Evolutionary conservation across 2,329 filamentous ascomycete genomes (phyloP).

Genomic region (Talaromyces rugulosus): DNA sequence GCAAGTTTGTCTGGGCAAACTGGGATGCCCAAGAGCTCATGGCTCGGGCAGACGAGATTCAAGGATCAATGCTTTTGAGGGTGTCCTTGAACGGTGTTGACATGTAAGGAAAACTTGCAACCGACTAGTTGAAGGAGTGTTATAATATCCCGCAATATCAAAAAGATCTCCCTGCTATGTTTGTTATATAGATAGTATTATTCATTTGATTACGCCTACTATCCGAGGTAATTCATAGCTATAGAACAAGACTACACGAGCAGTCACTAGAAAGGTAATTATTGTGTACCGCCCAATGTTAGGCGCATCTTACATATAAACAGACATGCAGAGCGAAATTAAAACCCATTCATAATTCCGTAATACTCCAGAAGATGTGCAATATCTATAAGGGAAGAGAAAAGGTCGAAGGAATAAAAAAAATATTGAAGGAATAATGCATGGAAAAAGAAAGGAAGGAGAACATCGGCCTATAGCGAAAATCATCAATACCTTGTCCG

Average conservation of each 20-base stretch:
- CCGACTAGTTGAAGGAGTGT: too few relatives aligned
- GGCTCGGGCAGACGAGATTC: too few relatives aligned
- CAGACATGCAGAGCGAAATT: constrained; percentile 4
- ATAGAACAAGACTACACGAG: not conserved
- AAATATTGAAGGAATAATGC: not conserved
- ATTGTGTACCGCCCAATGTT: too few relatives aligned
- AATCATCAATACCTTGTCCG: constrained; percentile 14
- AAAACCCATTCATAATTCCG: constrained; percentile 1
- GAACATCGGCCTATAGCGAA: not conserved
- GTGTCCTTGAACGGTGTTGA: too few relatives aligned
- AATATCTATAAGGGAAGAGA: constrained; percentile 12
- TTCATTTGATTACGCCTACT: too few relatives aligned
- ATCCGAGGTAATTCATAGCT: too few relatives aligned
- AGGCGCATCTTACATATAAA: not conserved
- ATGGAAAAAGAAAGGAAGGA: not conserved
- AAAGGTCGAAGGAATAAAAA: not conserved
- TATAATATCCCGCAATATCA: too few relatives aligned
- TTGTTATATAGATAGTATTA: too few relatives aligned
- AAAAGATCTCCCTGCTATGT: too few relatives aligned
- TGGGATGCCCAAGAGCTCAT: not conserved
- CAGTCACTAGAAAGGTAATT: not conserved
- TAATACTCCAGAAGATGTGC: constrained; percentile 6
- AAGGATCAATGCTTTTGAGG: too few relatives aligned
- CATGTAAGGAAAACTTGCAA: too few relatives aligned
- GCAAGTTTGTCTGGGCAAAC: not conserved